These are phyloP conservation scores for Mucor racemosus DNA, from an alignment of 371 early-diverging fungal species.

Conservation along the genomic window DNA sequence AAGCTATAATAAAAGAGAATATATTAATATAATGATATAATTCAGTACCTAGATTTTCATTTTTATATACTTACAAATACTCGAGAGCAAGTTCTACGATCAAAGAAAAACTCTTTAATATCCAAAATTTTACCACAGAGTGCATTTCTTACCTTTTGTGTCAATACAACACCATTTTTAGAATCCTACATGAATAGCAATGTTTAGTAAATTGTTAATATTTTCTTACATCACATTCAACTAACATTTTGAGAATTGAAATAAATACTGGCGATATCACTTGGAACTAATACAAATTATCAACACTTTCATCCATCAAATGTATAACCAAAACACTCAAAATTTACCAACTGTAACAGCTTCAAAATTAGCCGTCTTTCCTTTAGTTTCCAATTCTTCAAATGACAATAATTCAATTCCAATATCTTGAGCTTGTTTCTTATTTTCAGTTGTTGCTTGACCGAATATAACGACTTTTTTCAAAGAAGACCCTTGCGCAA, in stretches of 20 bases:
- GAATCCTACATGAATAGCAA: constrained; percentile 7
- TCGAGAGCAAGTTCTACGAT: constrained; percentile 23
- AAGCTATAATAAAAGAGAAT: constrained; percentile 26
- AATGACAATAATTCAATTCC: constrained; percentile 37
- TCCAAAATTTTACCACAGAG: not conserved
- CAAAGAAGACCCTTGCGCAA: constrained; percentile 26
- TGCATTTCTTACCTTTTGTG: constrained; percentile 44
- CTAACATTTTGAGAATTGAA: constrained; percentile 28
- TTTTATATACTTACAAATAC: constrained; percentile 23
- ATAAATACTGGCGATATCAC: constrained; percentile 47
- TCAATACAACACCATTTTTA: constrained; percentile 48
- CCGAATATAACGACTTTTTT: constrained; percentile 40
- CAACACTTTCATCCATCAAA: not conserved
- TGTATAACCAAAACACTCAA: not conserved
- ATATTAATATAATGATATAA: no score
- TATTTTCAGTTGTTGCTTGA: constrained; percentile 17
- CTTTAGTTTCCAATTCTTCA: constrained; percentile 39
- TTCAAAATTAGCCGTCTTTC: constrained; percentile 28
- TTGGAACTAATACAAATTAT: constrained; percentile 27
- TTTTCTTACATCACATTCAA: not conserved
- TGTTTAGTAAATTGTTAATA: not conserved
- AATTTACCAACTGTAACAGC: constrained; percentile 37
- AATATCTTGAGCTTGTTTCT: constrained; percentile 18
- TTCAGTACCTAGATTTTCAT: no score
- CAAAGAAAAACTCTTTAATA: not conserved